phyloP scores from a whole-genome alignment of 192 early-diverging fungal species.

The Oehlia diaphana region DNA sequence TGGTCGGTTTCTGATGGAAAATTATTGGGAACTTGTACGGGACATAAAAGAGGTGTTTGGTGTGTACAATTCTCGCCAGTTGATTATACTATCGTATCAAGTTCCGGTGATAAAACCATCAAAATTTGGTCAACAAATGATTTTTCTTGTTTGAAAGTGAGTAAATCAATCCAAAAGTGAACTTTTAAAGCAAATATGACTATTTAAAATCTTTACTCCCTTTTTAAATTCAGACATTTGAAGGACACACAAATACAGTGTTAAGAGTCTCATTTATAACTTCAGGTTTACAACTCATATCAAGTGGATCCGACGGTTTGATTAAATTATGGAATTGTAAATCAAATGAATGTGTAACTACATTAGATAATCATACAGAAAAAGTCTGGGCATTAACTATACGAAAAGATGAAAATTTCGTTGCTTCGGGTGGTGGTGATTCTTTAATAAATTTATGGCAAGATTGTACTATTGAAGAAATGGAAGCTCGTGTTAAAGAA shows the following conservation, averaged over 20 bases:
- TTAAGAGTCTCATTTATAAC: conserved; percentile 84
- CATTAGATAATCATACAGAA: conserved; percentile 93
- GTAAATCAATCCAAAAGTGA: background rate
- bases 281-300: conserved; percentile 84
- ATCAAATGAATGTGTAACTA: conserved; percentile 83
- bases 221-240: conserved; percentile 67
- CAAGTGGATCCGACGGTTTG: conserved; percentile 88
- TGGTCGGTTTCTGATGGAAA: conserved; percentile 85
- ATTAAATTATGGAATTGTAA: conserved; percentile 97
- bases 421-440: conserved; percentile 92
- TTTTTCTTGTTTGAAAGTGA: conserved; percentile 79
- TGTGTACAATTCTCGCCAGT: conserved; percentile 90
- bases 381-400: conserved; percentile 92
- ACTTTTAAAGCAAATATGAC: background rate
- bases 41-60: conserved; percentile 97
- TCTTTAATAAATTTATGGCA: conserved; percentile 91
- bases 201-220: background rate
- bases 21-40: conserved; percentile 77
- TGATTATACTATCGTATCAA: conserved; percentile 90
- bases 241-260: conserved; percentile 97
- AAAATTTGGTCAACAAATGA: conserved; percentile 94
- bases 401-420: conserved; percentile 62
- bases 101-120: conserved; percentile 91
- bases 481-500: conserved; percentile 70
- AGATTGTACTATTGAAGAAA: conserved; percentile 85